These are phyloP conservation scores for Saccharum officinarum DNA, from an alignment of 176 grass and related monocot genomes.

Conservation along the genomic window DNA sequence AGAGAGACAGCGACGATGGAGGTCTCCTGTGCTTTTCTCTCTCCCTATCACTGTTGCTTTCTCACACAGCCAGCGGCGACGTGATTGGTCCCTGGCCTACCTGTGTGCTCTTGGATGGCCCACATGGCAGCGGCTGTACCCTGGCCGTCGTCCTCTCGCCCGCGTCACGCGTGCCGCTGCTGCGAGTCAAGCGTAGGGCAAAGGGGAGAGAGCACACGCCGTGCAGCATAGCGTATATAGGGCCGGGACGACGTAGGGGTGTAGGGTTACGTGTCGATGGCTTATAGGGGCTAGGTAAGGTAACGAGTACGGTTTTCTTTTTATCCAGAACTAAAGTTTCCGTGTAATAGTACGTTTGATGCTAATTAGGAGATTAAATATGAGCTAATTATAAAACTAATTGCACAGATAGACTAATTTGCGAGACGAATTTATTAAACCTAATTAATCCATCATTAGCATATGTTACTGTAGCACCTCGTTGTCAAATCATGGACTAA, in stretches of 20 bases:
- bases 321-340: no score
- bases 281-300: background rate
- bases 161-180: background rate
- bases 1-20: background rate
- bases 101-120: background rate
- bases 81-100: slow-evolving; percentile 14
- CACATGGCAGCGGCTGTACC: background rate
- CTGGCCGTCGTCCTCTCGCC: background rate
- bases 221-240: background rate
- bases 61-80: background rate
- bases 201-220: background rate
- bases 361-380: no score
- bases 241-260: background rate
- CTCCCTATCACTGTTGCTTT: background rate
- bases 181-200: background rate
- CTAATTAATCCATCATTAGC: no score
- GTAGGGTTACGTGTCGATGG: slow-evolving; percentile 19
- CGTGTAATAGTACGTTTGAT: no score
- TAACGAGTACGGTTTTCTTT: no score
- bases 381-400: no score
- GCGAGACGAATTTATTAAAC: no score
- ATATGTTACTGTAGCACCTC: no score
- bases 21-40: background rate
- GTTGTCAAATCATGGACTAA: no score
- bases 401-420: no score